Evolutionary conservation across 139 green algal species (phyloP), one percentile per base, ranked within the genome.

Genomic region (Yamagishiella unicocca): DNA sequence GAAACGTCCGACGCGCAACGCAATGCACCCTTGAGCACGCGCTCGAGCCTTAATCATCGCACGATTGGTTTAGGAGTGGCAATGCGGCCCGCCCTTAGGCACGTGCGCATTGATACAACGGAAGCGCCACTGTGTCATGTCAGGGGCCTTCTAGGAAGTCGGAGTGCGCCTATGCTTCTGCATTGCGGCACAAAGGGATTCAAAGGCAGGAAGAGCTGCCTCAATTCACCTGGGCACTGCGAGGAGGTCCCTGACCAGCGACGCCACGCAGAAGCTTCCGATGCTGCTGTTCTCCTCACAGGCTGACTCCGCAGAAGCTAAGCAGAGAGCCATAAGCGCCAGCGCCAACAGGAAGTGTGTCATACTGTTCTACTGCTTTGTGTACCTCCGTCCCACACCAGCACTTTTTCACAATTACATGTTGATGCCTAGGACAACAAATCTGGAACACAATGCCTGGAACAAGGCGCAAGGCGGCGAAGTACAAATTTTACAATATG

Each of bases 171-270:
- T n/a, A n/a, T n/a, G n/a, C n/a, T n/a, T n/a, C n/a, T n/a, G n/a
- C n/a, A n/a, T n/a, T n/a, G n/a, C n/a, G n/a, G n/a, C n/a, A n/a
- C n/a, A n/a, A n/a, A n/a, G n/a, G n/a, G n/a, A n/a, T n/a, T n/a
- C n/a, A n/a, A n/a, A n/a, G n/a, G n/a, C n/a, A n/a, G n/a, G n/a
- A n/a, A n/a, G n/a, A n/a, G n/a, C n/a, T n/a, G 50, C 12, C 50
- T 12, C 33, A 42, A 14, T 45, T 64, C 45, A 81, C 72, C 72
- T n/a, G 24, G 43, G 72, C n/a, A 81, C 72, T 43, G 72, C 42
- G 4, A 81, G 72, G 17, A 81, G n/a, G 72, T 81, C 72, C 72
- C 72, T 62, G 25, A 81, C 72, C 5, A 81, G 42, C 27, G 43
- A 62, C 43, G 72, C 72, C 43, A 64, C 72, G 42, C 72, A 81